Base-by-base conservation (phyloP, 495 filamentous ascomycete genomes). In the Aspergillus saccharolyticus region DNA sequence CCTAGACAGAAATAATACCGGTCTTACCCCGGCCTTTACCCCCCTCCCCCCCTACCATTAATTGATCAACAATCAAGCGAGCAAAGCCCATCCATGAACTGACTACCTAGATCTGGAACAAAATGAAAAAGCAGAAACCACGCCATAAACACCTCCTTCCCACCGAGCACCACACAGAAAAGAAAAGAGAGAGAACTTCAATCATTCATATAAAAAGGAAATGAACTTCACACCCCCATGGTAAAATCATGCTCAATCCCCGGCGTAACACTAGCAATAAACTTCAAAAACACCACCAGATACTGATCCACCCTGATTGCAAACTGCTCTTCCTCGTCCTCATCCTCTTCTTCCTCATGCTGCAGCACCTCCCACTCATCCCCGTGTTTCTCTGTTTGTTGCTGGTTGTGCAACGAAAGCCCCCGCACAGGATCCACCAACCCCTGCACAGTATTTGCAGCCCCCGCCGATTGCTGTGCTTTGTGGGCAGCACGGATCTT, bases 181-280 rank as follows among this genome's bases (percentile, higher is more conserved):
- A 28, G 4, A 28, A 28, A 28, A 28, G 6, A 30, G 25, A 4
- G 10, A 30, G 25, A 30, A 30, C 25, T 30, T 30, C 25, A 30
- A 30, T n/a, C n/a, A 30, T 30, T 14, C n/a, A 53, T 55, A 51
- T 44, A 21, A 54, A 33, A 22, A 43, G 25, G 33, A 20, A 44
- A 53, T 33, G 44, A n/a, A 43, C 43, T 42, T 72, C 70, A 97
- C 25, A 98, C 85, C 2, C 93, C 90, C 92, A 97, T 98, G 1
- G 94, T 98, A 70, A 95, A 97, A 70, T 98, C 94, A 68, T 97
- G 89, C 75, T 97, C 94, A 69, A 98, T 97, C 15, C 91, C 91
- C 8, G 94, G 94, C 20, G 93, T 97, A 22, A 98, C 93, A 58
- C 89, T 92, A 14, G 94, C 91, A 80, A 97, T 95, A 71, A 98